Percentiles rank a stretch among this genome's conserved stretches.
These are phyloP conservation scores for Psophocarpus tetragonolobus DNA, from an alignment of 306 rosid genomes.

Conservation along the genomic window DNA sequence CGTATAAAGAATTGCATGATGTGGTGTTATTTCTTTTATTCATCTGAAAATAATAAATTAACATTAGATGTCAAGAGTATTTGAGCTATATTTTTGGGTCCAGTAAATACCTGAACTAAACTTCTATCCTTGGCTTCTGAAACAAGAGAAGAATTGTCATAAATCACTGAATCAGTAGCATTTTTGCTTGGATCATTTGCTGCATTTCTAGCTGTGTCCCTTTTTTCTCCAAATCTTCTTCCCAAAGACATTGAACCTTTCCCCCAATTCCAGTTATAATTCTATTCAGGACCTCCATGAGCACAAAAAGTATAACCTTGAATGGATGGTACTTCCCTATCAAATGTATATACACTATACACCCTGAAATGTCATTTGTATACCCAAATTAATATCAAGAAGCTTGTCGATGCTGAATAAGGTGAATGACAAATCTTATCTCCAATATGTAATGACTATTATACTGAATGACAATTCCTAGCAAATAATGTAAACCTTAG, in stretches of 20 bases:
- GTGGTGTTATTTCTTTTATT: background rate
- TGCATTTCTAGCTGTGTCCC: slow-evolving; percentile 62
- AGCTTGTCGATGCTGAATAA: slow-evolving; percentile 22
- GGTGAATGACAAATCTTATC: slow-evolving; percentile 1
- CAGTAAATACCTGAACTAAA: slow-evolving; percentile 69
- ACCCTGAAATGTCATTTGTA: slow-evolving; percentile 58
- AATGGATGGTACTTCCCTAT: slow-evolving; percentile 60
- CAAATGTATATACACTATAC: slow-evolving; percentile 84
- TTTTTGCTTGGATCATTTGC: slow-evolving; percentile 86
- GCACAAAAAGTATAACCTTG: slow-evolving; percentile 98
- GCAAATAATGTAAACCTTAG: background rate
- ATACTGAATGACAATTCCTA: background rate
- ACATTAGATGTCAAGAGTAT: background rate
- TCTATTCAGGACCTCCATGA: slow-evolving; percentile 90
- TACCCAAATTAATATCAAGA: slow-evolving; percentile 32
- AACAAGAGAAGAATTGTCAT: slow-evolving; percentile 85
- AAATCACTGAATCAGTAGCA: slow-evolving; percentile 97
- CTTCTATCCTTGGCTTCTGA: slow-evolving; percentile 86
- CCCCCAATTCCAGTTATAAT: slow-evolving; percentile 92
- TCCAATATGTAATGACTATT: slow-evolving; percentile 7
- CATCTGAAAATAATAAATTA: too few relatives aligned
- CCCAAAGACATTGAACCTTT: slow-evolving; percentile 86
- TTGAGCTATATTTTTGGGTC: background rate
- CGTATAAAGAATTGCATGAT: background rate
- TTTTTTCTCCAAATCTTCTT: slow-evolving; percentile 58